These are phyloP conservation scores for Pseudonitzschia delicatissima DNA, from an alignment of 108 stramenopile species.

Conservation along the genomic window DNA sequence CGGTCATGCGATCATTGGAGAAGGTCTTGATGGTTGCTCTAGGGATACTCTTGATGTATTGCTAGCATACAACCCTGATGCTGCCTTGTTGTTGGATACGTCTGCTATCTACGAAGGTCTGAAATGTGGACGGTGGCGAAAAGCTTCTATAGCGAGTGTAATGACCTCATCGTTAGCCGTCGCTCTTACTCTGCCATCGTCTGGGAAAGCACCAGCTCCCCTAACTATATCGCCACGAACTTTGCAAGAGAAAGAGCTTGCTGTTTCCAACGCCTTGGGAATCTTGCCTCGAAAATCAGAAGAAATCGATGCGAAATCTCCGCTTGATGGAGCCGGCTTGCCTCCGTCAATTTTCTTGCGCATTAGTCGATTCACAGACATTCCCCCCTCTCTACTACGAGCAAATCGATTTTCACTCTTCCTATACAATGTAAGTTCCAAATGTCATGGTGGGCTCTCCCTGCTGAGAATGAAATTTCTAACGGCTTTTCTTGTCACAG, in stretches of 20 bases:
- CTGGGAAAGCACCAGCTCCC: background rate
- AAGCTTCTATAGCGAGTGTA: slow-evolving; percentile 28
- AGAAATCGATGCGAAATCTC: background rate
- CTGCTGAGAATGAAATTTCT: background rate
- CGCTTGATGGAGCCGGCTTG: slow-evolving; percentile 16
- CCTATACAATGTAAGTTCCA: slow-evolving; percentile 32
- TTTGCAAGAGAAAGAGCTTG: slow-evolving; percentile 16
- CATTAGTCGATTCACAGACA: slow-evolving; percentile 12
- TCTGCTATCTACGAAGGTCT: slow-evolving; percentile 43
- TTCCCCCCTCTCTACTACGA: slow-evolving; percentile 22
- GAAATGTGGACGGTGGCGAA: slow-evolving; percentile 34
- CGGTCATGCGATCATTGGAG: slow-evolving; percentile 63
- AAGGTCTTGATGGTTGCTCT: slow-evolving; percentile 77
- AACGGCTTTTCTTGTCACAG: slow-evolving; percentile 17
- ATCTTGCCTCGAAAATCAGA: slow-evolving; percentile 24
- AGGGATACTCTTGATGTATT: slow-evolving; percentile 71
- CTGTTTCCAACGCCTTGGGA: slow-evolving; percentile 14
- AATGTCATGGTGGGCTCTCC: background rate
- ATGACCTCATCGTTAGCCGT: slow-evolving; percentile 41
- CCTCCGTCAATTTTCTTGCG: slow-evolving; percentile 14
- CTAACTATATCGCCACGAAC: background rate
- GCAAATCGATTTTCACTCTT: slow-evolving; percentile 22
- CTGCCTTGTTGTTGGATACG: slow-evolving; percentile 50
- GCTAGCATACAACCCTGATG: slow-evolving; percentile 68
- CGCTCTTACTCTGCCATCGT: slow-evolving; percentile 9